phyloP scores from a whole-genome alignment of 495 filamentous ascomycete genomes.

The Aspergillus funiculosus region DNA sequence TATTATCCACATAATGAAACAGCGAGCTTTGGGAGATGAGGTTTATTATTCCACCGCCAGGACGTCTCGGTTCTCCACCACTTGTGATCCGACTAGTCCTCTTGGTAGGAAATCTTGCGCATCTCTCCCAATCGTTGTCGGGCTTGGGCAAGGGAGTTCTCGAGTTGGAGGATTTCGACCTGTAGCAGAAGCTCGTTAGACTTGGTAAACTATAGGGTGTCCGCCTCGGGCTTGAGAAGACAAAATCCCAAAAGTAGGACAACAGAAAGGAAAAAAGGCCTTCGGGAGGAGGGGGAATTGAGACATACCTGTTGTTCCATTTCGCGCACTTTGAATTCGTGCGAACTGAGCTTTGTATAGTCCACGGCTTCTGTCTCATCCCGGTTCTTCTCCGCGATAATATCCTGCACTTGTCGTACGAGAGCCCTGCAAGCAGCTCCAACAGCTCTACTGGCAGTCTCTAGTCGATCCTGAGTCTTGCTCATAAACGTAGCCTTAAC shows the following conservation, averaged over 20 bases:
- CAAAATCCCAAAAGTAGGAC: constrained; percentile 14
- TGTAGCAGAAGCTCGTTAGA: constrained; percentile 27
- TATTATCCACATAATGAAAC: not conserved
- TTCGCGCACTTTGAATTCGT: constrained; percentile 97
- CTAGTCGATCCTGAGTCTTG: constrained; percentile 86
- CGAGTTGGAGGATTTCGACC: constrained; percentile 96
- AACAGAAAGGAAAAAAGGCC: constrained; percentile 6
- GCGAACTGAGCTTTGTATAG: constrained; percentile 76
- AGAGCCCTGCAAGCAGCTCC: constrained; percentile 79
- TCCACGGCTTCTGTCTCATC: constrained; percentile 75
- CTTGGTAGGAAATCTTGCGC: constrained; percentile 96
- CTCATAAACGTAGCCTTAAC: constrained; percentile 98
- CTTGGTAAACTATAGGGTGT: not conserved
- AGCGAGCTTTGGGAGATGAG: not conserved
- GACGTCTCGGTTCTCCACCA: not conserved
- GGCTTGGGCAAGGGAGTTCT: constrained; percentile 78
- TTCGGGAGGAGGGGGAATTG: constrained; percentile 13
- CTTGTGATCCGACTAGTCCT: constrained; percentile 47
- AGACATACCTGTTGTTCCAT: constrained; percentile 97
- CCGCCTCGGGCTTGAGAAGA: not conserved
- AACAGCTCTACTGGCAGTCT: constrained; percentile 88
- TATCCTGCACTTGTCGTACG: constrained; percentile 88
- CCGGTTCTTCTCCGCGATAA: constrained; percentile 78
- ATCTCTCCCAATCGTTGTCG: constrained; percentile 88
- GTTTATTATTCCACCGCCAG: not conserved